phyloP scores from a whole-genome alignment of 495 filamentous ascomycete genomes.

The Penicillium psychrofluorescens region DNA sequence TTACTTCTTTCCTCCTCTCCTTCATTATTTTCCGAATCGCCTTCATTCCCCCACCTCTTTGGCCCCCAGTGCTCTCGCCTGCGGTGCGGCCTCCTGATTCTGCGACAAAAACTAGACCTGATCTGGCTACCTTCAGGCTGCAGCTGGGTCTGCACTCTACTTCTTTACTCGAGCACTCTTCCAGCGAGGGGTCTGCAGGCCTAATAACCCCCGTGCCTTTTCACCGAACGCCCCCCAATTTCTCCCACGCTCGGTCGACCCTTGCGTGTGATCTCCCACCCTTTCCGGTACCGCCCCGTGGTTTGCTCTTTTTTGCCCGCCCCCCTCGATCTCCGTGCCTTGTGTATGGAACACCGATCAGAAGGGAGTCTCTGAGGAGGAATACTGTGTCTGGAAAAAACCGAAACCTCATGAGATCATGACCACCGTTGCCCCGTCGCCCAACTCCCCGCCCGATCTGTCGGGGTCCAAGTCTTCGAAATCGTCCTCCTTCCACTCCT shows the following conservation, averaged over 20 bases:
- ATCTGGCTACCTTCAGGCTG: slow-evolving; percentile 24
- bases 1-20: slow-evolving; percentile 15
- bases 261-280: slow-evolving; percentile 14
- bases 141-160: slow-evolving; percentile 23
- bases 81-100: slow-evolving; percentile 17
- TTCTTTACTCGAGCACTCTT: slow-evolving; percentile 18
- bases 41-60: slow-evolving; percentile 5
- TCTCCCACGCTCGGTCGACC: slow-evolving; percentile 5
- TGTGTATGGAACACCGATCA: background rate
- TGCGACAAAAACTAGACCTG: slow-evolving; percentile 14
- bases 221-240: background rate
- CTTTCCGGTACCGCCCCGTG: slow-evolving; percentile 10
- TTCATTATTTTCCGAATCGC: slow-evolving; percentile 6
- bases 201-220: too few relatives aligned
- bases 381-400: background rate
- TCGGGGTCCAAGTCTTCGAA: slow-evolving; percentile 84
- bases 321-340: background rate
- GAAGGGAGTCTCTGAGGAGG: slow-evolving; percentile 8
- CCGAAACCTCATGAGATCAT: slow-evolving; percentile 40
- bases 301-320: slow-evolving; percentile 5
- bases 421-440: slow-evolving; percentile 52
- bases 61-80: slow-evolving; percentile 13
- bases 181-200: background rate
- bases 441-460: slow-evolving; percentile 76
- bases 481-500: slow-evolving; percentile 80